Evolutionary conservation across 2,329 filamentous ascomycete species (phyloP).

Genomic region (Tothia fuscella): DNA sequence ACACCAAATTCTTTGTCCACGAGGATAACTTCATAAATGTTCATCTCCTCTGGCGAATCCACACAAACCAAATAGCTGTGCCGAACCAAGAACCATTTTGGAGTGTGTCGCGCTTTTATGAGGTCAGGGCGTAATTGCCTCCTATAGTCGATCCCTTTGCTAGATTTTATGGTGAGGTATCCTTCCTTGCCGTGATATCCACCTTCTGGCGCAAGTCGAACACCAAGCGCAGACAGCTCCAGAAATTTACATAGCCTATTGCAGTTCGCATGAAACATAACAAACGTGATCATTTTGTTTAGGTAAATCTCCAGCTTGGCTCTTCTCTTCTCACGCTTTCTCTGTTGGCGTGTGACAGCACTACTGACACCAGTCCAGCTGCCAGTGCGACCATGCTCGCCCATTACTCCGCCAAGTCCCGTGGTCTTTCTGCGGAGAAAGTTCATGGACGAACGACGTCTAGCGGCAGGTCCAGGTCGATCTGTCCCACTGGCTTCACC

Average conservation of each 20-base stretch:
- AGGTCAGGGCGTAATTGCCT: slow-evolving; percentile 36
- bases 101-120: slow-evolving; percentile 69
- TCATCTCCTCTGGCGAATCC: slow-evolving; percentile 97
- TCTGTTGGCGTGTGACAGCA: slow-evolving; percentile 32
- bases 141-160: slow-evolving; percentile 77
- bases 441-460: slow-evolving; percentile 43
- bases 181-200: slow-evolving; percentile 99
- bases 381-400: slow-evolving; percentile 11
- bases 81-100: slow-evolving; percentile 96
- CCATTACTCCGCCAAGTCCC: neutral
- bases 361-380: slow-evolving; percentile 19
- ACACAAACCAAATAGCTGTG: slow-evolving; percentile 97
- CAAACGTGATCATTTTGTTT: slow-evolving; percentile 85
- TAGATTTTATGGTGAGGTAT: slow-evolving; percentile 80
- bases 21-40: slow-evolving; percentile 97
- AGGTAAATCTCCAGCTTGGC: slow-evolving; percentile 81
- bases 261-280: slow-evolving; percentile 93
- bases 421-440: slow-evolving; percentile 36
- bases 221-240: slow-evolving; percentile 85
- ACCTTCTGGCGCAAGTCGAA: slow-evolving; percentile 86
- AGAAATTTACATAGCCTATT: slow-evolving; percentile 93
- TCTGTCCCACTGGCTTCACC: slow-evolving; percentile 61
- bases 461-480: slow-evolving; percentile 39
- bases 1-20: slow-evolving; percentile 81
- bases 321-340: slow-evolving; percentile 68